Base-by-base conservation (phyloP, 345 rosid genomes). In the Geranium rotundifolium region DNA sequence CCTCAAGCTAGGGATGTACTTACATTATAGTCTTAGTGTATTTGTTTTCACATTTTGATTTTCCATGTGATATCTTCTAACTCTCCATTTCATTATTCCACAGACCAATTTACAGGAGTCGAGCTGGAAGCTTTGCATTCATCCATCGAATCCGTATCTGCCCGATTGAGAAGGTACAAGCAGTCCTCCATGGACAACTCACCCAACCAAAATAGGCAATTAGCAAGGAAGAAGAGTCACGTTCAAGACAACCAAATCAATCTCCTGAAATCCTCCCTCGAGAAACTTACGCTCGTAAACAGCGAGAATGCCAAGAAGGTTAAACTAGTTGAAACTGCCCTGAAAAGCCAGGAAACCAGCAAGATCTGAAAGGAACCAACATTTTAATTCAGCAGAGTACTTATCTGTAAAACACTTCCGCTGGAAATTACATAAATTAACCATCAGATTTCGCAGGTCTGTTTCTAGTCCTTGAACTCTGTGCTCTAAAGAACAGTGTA, bases 51-150 rank as follows among this genome's bases (percentile, higher is more conserved):
- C 27, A 2, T 23, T 23, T 23, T 23, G 27, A 23, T 23, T 23
- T 23, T 1, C 27, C 27, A 0, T 23, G 27, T 23, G 27, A 23
- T 23, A 23, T 34, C 41, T 34, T 34, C 0, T 34, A 8, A 34
- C 41, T 34, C 7, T 31, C 41, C 41, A 34, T 34, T 34, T 34
- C 41, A 8, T 46, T 46, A 9, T 46, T 7, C 15, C 15, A 12
- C 88, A 88, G 99, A 81, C 68, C 85, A 80, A 37, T 85, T 82
- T 64, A 34, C 71, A 3, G 85, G 82, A 67, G 82, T 84, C 10
- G 96, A 88, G 77, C 70, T 88, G 72, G 91, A 81, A 41, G 88
- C 91, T 27, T 67, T 95, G 71, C 89, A 61, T 54, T 76, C 87
- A 63, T 83, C 96, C 18, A 82, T 93, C 5, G 85, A 82, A 34